Conservation (phyloP, 2,329 filamentous ascomycete genomes). For the Laburnicola sp. region DNA sequence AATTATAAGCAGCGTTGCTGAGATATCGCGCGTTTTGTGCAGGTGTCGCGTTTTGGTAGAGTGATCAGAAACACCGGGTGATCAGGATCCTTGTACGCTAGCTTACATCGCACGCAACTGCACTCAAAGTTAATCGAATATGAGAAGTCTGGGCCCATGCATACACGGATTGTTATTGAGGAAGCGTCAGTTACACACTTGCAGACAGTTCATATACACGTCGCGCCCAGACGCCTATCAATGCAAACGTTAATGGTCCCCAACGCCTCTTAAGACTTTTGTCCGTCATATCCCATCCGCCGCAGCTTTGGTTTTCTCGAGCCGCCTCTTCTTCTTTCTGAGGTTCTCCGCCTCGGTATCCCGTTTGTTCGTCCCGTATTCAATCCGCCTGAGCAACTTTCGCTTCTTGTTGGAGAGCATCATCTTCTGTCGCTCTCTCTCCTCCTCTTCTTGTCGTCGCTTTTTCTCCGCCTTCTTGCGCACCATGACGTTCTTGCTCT, state of each 20-base stretch:
- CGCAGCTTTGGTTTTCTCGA: constrained; percentile 63
- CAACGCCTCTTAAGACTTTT: constrained; percentile 22
- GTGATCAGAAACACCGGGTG: no score
- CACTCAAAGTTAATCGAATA: no score
- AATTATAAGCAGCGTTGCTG: no score
- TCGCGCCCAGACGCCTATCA: constrained; percentile 6
- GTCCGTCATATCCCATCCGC: constrained; percentile 29
- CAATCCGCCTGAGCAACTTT: constrained; percentile 97
- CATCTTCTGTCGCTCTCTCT: constrained; percentile 89
- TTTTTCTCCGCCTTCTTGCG: constrained; percentile 68
- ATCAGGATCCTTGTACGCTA: no score
- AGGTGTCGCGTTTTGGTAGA: no score
- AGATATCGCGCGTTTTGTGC: no score
- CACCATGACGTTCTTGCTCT: constrained; percentile 66
- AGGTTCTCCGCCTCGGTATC: constrained; percentile 87
- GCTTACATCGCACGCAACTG: no score
- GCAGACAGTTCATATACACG: no score
- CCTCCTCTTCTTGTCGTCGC: constrained; percentile 71
- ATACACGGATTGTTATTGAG: background rate
- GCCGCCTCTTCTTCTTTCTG: constrained; percentile 83
- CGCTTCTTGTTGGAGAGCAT: constrained; percentile 99
- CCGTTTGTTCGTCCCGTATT: constrained; percentile 91
- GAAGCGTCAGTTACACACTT: background rate
- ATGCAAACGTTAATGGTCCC: constrained; percentile 9
- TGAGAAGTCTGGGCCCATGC: no score